Base-by-base conservation (phyloP, 2,329 filamentous ascomycete genomes). In the Diplodia sapinea region DNA sequence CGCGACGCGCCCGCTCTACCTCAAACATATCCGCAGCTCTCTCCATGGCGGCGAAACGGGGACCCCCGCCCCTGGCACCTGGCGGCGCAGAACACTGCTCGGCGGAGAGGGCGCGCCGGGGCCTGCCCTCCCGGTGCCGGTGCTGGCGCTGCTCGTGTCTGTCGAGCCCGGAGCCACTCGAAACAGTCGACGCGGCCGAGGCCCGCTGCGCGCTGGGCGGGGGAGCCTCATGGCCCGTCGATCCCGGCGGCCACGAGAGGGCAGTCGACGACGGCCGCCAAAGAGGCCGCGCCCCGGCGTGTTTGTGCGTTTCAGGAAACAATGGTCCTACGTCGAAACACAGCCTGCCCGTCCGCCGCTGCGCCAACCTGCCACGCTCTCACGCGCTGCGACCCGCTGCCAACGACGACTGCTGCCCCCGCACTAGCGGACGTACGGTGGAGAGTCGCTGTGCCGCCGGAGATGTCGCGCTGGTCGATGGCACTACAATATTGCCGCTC, bases 161-260 rank as follows among this genome's bases (percentile, higher is more conserved):
- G 36, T 49, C 56, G 56, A 59, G 56, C 56, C 56, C 56, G 36
- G 56, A 47, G 56, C 20, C 56, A 47, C 56, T 62, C 59, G 59
- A 63, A 51, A 51, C 47, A 51, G 59, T 36, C 47, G 59, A 63
- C 43, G 59, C 59, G 59, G 59, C 59, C 59, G 59, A 63, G 59
- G 59, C 59, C 59, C 59, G 59, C 59, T 38, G 56, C 20, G 47
- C 59, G 43, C 43, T 51, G 59, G 59, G 57, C 57, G 57, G 57
- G 57, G 40, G 49, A 62, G 57, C 40, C 57, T 50, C 40, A 59
- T 36, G 57, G 43, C 40, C 57, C 23, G 57, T 50, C 57, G 57
- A 62, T 62, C 56, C 55, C 55, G 36, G 55, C n/a, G 55, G 12
- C 36, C 55, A 47, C 11, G 54, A 38, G 29, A 36, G 31, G 8